phyloP scores from a whole-genome alignment of 2,329 filamentous ascomycete species.

The Claviceps humidiphila region DNA sequence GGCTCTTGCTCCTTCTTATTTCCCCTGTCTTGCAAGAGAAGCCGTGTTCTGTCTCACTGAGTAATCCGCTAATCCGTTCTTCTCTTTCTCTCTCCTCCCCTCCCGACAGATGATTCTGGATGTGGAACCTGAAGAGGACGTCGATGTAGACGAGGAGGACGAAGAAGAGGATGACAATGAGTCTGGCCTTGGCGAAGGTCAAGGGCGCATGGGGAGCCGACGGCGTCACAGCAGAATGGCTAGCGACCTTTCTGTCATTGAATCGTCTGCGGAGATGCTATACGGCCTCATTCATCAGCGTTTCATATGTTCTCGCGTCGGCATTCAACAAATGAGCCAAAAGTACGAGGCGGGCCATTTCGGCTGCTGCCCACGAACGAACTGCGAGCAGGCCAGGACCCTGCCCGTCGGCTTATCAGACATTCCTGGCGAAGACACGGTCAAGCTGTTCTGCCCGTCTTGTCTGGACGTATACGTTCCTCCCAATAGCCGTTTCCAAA shows the following conservation, averaged over 20 bases:
- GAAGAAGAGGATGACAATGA: constrained; percentile 63
- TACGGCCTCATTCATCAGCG: constrained; percentile 97
- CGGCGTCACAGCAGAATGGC: constrained; percentile 74
- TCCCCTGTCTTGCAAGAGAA: not conserved
- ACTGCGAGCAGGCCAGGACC: constrained; percentile 81
- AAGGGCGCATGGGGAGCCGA: constrained; percentile 39
- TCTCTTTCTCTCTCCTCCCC: not conserved
- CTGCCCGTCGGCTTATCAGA: constrained; percentile 89
- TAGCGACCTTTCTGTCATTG: constrained; percentile 87
- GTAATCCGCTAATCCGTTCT: not conserved
- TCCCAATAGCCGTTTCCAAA: constrained; percentile 93
- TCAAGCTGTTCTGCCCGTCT: constrained; percentile 95
- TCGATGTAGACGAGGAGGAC: constrained; percentile 75
- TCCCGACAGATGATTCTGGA: constrained; percentile 75
- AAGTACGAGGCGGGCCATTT: constrained; percentile 98
- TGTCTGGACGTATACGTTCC: constrained; percentile 96
- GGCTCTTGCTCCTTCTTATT: not conserved
- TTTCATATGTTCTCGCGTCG: constrained; percentile 91
- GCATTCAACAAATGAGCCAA: constrained; percentile 98
- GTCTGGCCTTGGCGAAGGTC: constrained; percentile 44
- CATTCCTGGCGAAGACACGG: constrained; percentile 89
- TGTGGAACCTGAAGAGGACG: constrained; percentile 89
- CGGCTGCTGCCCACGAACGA: constrained; percentile 84
- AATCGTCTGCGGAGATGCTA: constrained; percentile 93
- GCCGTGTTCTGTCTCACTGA: not conserved